These are phyloP conservation scores for Adiantum capillusveneris DNA, from an alignment of 75 land plant species.

Conservation along the genomic window DNA sequence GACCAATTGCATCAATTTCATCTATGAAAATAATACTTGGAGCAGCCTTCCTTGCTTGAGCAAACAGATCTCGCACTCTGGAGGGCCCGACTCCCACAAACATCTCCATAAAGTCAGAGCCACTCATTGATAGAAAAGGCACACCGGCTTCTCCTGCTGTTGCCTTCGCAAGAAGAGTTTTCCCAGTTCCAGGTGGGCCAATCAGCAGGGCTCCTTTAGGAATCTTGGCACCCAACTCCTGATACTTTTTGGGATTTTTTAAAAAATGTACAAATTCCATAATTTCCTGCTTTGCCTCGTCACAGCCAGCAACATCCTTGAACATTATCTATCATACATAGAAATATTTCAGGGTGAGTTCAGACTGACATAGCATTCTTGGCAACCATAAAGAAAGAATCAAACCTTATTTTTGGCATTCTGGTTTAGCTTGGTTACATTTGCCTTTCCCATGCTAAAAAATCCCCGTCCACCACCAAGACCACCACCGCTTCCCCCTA, in stretches of 20 bases:
- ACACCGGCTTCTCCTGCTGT: conserved; percentile 63
- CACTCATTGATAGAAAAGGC: conserved; percentile 51
- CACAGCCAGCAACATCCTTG: conserved; percentile 62
- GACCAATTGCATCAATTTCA: conserved; percentile 65
- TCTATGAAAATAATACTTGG: conserved; percentile 65
- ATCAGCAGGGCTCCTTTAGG: conserved; percentile 52
- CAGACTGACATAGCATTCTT: neutral
- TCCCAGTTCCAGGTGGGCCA: conserved; percentile 69
- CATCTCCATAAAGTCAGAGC: conserved; percentile 67
- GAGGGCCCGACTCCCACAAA: conserved; percentile 76
- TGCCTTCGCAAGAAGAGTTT: conserved; percentile 60
- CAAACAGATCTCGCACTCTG: conserved; percentile 46
- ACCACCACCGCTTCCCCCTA: conserved; percentile 39
- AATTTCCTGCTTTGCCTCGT: conserved; percentile 53
- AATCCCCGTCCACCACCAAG: conserved; percentile 37
- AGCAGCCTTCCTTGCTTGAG: conserved; percentile 38
- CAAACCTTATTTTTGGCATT: conserved; percentile 46
- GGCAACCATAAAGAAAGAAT: neutral
- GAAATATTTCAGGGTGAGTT: neutral
- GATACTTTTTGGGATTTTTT: conserved; percentile 46
- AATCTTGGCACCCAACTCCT: conserved; percentile 51
- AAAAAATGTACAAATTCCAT: conserved; percentile 56
- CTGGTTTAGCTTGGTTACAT: conserved; percentile 44
- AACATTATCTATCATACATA: conserved; percentile 22
- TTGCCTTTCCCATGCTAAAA: conserved; percentile 36